phyloP scores from a whole-genome alignment of 1,284 basidiomycete genomes.

The Pascua sp. region DNA sequence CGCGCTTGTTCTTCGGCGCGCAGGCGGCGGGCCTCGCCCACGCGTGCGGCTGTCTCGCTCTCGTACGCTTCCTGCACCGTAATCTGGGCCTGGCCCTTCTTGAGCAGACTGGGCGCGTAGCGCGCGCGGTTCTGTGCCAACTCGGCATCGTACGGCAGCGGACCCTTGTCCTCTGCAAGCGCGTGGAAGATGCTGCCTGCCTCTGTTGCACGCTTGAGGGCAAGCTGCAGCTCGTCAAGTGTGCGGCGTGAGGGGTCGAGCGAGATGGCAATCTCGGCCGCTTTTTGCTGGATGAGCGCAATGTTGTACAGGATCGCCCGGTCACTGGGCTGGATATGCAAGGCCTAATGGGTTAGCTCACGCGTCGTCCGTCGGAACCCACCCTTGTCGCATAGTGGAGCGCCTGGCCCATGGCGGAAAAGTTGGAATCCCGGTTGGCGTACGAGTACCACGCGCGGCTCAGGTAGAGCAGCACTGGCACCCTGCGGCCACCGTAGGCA shows the following conservation, averaged over 20 bases:
- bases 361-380: conserved; percentile 22
- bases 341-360: conserved; percentile 56
- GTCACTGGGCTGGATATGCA: conserved; percentile 75
- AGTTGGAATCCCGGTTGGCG: conserved; percentile 79
- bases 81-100: conserved; percentile 73
- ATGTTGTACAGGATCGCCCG: conserved; percentile 88
- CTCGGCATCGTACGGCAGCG: conserved; percentile 78
- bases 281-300: conserved; percentile 93
- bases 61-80: conserved; percentile 70
- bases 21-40: conserved; percentile 63
- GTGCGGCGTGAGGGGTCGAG: conserved; percentile 70
- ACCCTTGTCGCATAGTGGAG: conserved; percentile 75
- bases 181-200: conserved; percentile 84
- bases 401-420: conserved; percentile 70
- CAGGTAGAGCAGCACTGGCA: conserved; percentile 72
- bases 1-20: conserved; percentile 48
- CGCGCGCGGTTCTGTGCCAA: conserved; percentile 81
- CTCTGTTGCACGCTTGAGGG: conserved; percentile 76
- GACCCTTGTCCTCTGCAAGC: conserved; percentile 66
- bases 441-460: conserved; percentile 89
- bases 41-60: conserved; percentile 64
- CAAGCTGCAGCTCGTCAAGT: conserved; percentile 70
- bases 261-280: conserved; percentile 77
- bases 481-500: conserved; percentile 66
- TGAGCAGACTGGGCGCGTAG: conserved; percentile 79